Conservation (phyloP, 495 filamentous ascomycete genomes). For the Staphylotrichum tortipilum region DNA sequence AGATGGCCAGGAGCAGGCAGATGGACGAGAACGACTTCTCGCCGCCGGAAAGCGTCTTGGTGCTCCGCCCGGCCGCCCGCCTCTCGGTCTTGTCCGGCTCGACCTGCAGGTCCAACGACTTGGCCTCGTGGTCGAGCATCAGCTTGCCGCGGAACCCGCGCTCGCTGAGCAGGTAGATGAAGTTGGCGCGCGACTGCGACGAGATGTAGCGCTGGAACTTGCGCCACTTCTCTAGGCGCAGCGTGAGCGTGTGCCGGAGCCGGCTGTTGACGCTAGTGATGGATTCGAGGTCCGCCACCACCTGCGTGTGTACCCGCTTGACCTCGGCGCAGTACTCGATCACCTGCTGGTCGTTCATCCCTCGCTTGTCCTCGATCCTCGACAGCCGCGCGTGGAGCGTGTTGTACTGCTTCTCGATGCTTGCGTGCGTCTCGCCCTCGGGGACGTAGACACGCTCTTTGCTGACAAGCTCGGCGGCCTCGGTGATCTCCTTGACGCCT, state of each 20-base stretch:
- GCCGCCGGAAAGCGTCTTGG: constrained; percentile 87
- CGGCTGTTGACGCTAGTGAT: constrained; percentile 45
- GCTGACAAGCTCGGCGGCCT: constrained; percentile 49
- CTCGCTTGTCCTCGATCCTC: constrained; percentile 26
- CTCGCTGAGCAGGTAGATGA: constrained; percentile 79
- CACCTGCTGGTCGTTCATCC: constrained; percentile 61
- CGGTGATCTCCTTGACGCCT: constrained; percentile 45
- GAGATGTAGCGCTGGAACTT: constrained; percentile 78
- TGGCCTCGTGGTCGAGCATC: constrained; percentile 62
- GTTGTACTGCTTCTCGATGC: constrained; percentile 55
- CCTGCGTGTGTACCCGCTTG: constrained; percentile 29
- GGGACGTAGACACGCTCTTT: constrained; percentile 54
- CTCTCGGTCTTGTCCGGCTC: constrained; percentile 69
- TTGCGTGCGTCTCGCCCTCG: constrained; percentile 53
- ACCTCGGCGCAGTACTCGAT: constrained; percentile 32
- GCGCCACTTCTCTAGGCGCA: constrained; percentile 68
- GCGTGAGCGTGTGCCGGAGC: constrained; percentile 56
- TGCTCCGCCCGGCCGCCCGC: constrained; percentile 59
- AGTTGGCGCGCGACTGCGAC: constrained; percentile 71
- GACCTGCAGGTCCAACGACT: constrained; percentile 68
- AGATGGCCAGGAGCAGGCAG: constrained; percentile 82
- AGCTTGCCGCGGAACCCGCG: constrained; percentile 79
- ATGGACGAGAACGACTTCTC: constrained; percentile 98
- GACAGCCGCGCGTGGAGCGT: constrained; percentile 49
- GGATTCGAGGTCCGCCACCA: constrained; percentile 30